Evolutionary conservation across 1,284 basidiomycete genomes (phyloP).

Genomic region (Ceratobasidium papillatum): DNA sequence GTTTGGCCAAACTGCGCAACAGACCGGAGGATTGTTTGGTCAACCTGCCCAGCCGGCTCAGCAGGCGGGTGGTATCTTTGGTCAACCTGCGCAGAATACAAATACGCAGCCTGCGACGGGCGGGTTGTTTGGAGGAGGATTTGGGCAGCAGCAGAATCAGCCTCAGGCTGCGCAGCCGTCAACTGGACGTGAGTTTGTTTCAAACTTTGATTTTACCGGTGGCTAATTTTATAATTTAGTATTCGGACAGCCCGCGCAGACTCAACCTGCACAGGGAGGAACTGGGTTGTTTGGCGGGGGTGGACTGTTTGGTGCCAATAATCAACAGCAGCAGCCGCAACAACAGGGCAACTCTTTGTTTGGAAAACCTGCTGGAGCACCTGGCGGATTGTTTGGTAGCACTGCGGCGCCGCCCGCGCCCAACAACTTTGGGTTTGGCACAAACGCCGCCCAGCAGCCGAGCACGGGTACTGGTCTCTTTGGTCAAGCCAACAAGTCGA

Average conservation of each 20-base stretch:
- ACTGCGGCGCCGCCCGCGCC: conserved; percentile 53
- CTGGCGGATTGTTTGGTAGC: conserved; percentile 58
- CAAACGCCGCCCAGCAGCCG: conserved; percentile 50
- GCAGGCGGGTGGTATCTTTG: conserved; percentile 59
- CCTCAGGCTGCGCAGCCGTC: conserved; percentile 47
- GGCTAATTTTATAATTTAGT: background rate
- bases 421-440: conserved; percentile 40
- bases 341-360: conserved; percentile 43
- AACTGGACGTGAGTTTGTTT: conserved; percentile 22
- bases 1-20: conserved; percentile 43
- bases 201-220: background rate
- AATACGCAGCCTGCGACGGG: conserved; percentile 49
- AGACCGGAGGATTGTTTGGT: conserved; percentile 40
- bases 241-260: conserved; percentile 32
- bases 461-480: conserved; percentile 59
- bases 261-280: conserved; percentile 41
- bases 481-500: conserved; percentile 51
- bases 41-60: conserved; percentile 49
- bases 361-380: conserved; percentile 20
- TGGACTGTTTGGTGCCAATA: conserved; percentile 46
- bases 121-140: conserved; percentile 55
- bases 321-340: conserved; percentile 51
- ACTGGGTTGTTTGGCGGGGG: conserved; percentile 44
- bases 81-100: conserved; percentile 49
- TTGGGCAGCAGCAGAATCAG: conserved; percentile 47